Evolutionary conservation across 108 stramenopile species (phyloP).

Genomic region (Thalassiosira profunda): DNA sequence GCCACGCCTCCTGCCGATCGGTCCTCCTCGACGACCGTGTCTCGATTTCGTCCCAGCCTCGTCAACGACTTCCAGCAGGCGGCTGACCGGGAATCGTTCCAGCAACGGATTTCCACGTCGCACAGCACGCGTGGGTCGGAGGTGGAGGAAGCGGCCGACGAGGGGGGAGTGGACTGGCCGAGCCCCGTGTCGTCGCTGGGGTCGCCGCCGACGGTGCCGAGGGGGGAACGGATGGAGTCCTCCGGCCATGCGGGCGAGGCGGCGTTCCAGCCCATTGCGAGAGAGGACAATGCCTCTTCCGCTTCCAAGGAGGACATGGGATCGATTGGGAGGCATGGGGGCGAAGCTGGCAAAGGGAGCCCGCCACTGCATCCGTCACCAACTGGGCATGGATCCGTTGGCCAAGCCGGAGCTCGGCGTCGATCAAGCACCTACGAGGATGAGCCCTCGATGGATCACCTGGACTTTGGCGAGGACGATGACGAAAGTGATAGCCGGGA

Average conservation of each 20-base stretch:
- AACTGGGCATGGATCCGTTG: too few relatives aligned
- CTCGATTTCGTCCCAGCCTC: not conserved
- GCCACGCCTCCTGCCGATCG: not conserved
- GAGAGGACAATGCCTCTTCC: not conserved
- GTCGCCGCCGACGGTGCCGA: not conserved
- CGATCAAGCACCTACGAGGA: too few relatives aligned
- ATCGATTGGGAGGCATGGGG: not conserved
- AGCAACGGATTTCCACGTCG: not conserved
- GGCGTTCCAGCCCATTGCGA: not conserved
- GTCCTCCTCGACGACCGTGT: not conserved
- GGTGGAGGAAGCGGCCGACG: not conserved
- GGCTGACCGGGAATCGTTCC: constrained; percentile 9
- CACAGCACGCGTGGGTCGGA: not conserved
- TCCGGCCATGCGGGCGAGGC: not conserved
- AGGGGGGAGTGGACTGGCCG: constrained; percentile 11
- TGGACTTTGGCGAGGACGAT: constrained; percentile 1
- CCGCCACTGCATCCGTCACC: too few relatives aligned
- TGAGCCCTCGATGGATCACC: not conserved
- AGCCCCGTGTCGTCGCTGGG: constrained; percentile 15
- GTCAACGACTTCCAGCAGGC: constrained; percentile 11
- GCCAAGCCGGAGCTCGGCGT: too few relatives aligned
- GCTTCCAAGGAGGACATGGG: not conserved
- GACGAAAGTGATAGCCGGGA: too few relatives aligned
- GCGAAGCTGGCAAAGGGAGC: not conserved
- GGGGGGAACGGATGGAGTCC: not conserved